Evolutionary conservation across 2,329 filamentous ascomycete genomes (phyloP), one percentile per base, ranked within the genome.

Genomic region (Colletotrichum acutatum): DNA sequence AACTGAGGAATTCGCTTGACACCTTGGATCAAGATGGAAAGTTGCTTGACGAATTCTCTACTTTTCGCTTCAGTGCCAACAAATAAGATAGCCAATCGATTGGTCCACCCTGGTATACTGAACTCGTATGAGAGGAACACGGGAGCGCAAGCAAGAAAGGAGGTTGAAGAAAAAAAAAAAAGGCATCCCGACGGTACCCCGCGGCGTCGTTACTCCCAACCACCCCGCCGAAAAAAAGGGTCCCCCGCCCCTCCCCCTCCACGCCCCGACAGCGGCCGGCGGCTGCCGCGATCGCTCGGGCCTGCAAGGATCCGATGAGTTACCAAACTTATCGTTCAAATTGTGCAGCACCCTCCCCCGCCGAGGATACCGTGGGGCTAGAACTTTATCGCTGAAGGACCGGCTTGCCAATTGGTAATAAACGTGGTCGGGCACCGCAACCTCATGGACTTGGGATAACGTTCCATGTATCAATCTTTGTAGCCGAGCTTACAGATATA

Each of bases 241-340:
- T 9, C 22, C n/a, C 7, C 30, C 30, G 28, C 22, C 52, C 30
- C 30, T 30, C 24, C 52, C 37, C 37, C 37, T 42, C 16, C 16
- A 34, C 32, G 32, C 37, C 37, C 62, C 62, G 52, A 57, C 28
- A 57, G 52, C 52, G 62, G 62, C 62, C 52, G 62, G 62, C 62
- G 28, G 65, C 56, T 54, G 68, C 62, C 46, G 62, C 46, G 34
- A 60, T 71, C 46, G 49, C 32, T 34, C 32, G 11, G 32, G 32
- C 64, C 57, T 67, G 65, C 56, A 67, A 60, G 54, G 54, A 26
- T 52, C 22, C 5, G 5, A 6, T 19, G 37, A 4, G 37, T 34
- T 34, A 34, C 32, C 32, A 11, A 34, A 34, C 32, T 34, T 11
- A 34, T 34, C 32, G 32, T 19, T 19, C 37, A 42, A 5, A 19